Percentiles rank a stretch among this genome's conserved stretches.
Conservation (phyloP, 2,329 filamentous ascomycete genomes). For the Talaromyces sp. region DNA sequence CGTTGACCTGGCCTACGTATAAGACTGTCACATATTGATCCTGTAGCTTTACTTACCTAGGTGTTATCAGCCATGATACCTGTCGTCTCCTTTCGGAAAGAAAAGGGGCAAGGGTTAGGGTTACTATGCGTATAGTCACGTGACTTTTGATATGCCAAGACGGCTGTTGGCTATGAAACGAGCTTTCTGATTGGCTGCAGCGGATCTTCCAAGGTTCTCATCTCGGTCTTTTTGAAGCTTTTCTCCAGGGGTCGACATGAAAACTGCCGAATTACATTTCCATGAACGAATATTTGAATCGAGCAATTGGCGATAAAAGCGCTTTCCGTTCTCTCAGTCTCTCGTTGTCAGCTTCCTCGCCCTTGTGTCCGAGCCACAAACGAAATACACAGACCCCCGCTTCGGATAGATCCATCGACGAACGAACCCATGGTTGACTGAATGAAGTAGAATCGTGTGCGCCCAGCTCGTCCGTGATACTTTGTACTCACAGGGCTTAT, state of each 20-base stretch:
- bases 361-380: neutral
- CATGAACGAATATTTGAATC: neutral
- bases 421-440: constrained; percentile 8
- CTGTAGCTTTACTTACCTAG: no score
- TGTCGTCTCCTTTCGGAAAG: no score
- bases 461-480: neutral
- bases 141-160: neutral
- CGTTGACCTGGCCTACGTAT: no score
- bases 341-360: neutral
- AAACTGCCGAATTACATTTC: neutral
- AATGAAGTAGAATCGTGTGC: neutral
- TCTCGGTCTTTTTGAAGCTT: neutral
- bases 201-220: neutral
- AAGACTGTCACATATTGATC: no score
- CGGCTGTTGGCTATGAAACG: no score
- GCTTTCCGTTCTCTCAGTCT: neutral
- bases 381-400: neutral
- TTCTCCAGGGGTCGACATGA: neutral
- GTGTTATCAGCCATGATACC: no score
- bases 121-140: neutral
- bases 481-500: neutral
- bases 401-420: neutral
- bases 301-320: neutral
- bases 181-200: neutral
- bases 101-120: neutral